phyloP scores from a whole-genome alignment of 1,284 basidiomycete genomes.

The Naganishia albida region DNA sequence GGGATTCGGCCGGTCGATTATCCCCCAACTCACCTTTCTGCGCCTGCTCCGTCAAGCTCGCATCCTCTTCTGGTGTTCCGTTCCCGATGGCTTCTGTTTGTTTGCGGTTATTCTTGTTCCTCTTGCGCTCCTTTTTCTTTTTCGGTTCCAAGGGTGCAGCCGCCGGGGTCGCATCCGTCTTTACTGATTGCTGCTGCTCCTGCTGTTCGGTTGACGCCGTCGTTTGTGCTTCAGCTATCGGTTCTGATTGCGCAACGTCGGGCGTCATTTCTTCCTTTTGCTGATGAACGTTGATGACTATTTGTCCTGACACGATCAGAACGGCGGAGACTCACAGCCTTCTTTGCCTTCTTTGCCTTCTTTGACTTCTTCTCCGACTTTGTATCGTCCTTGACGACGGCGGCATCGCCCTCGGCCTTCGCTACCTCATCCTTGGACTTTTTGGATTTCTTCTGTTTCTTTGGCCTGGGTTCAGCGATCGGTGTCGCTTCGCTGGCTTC shows the following conservation, averaged over 20 bases:
- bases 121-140: conserved; percentile 26
- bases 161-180: background rate
- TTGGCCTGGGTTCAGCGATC: conserved; percentile 12
- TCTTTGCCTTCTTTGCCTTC: conserved; percentile 17
- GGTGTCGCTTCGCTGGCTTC: background rate
- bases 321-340: conserved; percentile 11
- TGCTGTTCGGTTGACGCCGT: background rate
- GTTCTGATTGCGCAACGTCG: background rate
- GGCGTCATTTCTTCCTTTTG: background rate
- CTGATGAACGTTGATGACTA: background rate
- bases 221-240: background rate
- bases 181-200: background rate
- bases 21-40: conserved; percentile 13
- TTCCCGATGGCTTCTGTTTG: conserved; percentile 5
- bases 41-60: conserved; percentile 22
- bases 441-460: conserved; percentile 18
- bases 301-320: background rate
- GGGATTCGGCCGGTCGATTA: background rate
- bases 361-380: conserved; percentile 10
- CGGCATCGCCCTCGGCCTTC: background rate
- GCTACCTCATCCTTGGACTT: conserved; percentile 9
- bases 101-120: conserved; percentile 24
- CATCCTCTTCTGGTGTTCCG: conserved; percentile 25
- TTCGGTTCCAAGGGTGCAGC: conserved; percentile 3
- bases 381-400: background rate